A percentile compares a stretch with the other conserved stretches of the same genome.
These are phyloP conservation scores for Santalum album DNA, from an alignment of 164 flowering plant species.

Conservation along the genomic window DNA sequence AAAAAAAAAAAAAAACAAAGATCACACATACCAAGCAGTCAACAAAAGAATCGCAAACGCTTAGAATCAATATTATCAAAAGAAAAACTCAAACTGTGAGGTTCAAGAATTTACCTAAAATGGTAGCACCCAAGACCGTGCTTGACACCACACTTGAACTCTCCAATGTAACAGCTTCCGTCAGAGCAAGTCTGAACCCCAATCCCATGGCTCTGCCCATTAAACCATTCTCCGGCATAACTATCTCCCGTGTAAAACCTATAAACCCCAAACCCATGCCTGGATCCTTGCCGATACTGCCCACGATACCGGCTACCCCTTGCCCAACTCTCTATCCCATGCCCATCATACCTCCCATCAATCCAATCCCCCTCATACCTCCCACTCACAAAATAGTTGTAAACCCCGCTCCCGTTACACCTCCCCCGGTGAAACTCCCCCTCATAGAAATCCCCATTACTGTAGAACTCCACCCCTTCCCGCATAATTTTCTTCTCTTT, in stretches of 20 bases:
- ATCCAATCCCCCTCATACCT: slow-evolving; percentile 95
- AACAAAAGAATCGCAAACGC: no score
- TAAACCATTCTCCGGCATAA: slow-evolving; percentile 82
- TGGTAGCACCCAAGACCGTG: slow-evolving; percentile 92
- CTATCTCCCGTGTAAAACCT: slow-evolving; percentile 77
- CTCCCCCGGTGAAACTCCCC: slow-evolving; percentile 85
- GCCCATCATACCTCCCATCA: slow-evolving; percentile 82
- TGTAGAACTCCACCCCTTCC: slow-evolving; percentile 78
- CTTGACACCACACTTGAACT: slow-evolving; percentile 77
- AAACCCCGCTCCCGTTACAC: slow-evolving; percentile 86
- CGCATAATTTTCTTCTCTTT: slow-evolving; percentile 17
- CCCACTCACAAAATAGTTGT: slow-evolving; percentile 62
- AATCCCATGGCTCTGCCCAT: slow-evolving; percentile 86
- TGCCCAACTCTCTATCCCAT: slow-evolving; percentile 88
- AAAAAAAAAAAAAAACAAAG: no score
- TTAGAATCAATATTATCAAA: no score
- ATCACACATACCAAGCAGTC: no score
- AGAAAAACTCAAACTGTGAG: no score
- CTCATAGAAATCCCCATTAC: slow-evolving; percentile 88
- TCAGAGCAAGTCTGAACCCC: slow-evolving; percentile 82
- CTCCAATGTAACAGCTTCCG: slow-evolving; percentile 81
- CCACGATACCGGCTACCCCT: slow-evolving; percentile 76
- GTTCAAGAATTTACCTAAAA: slow-evolving; percentile 63
- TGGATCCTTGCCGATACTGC: slow-evolving; percentile 65
- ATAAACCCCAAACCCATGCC: slow-evolving; percentile 83